phyloP scores from a whole-genome alignment of 2,329 filamentous ascomycete species.

The Drechslerella stenobrocha region DNA sequence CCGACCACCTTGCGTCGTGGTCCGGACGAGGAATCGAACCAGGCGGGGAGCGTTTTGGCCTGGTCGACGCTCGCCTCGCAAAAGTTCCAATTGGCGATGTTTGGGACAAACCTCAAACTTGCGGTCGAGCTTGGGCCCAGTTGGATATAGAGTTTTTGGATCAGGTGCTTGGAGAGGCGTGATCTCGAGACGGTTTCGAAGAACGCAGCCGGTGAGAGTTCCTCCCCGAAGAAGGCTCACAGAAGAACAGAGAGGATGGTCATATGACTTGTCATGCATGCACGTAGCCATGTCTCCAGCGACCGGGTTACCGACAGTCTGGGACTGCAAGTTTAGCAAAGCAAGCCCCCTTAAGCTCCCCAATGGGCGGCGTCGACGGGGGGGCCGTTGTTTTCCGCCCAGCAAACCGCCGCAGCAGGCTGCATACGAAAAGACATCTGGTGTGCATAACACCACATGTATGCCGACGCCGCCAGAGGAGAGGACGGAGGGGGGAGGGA shows the following conservation, averaged over 20 bases:
- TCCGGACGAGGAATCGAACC: too few relatives aligned
- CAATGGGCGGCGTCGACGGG: conserved; percentile 34
- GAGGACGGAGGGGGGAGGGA: too few relatives aligned
- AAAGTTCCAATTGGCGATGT: conserved; percentile 7
- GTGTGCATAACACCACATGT: not conserved
- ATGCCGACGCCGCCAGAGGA: conserved; percentile 13
- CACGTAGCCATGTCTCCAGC: conserved; percentile 32
- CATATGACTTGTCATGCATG: conserved; percentile 46
- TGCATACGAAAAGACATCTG: not conserved
- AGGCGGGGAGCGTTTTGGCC: too few relatives aligned
- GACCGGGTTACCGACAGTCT: conserved; percentile 41
- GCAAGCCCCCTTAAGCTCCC: conserved; percentile 24
- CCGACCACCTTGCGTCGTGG: conserved; percentile 17
- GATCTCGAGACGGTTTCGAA: conserved; percentile 6
- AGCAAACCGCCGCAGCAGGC: conserved; percentile 3
- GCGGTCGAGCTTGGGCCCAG: not conserved
- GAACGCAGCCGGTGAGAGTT: conserved; percentile 4
- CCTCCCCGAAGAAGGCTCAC: not conserved
- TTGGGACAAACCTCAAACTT: not conserved
- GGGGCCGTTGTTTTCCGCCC: conserved; percentile 1
- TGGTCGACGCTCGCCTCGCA: too few relatives aligned
- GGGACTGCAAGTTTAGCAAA: conserved; percentile 47
- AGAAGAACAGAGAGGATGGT: conserved; percentile 31
- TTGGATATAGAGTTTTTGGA: too few relatives aligned
- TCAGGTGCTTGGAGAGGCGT: too few relatives aligned